These are phyloP conservation scores for Xylaria longipes DNA, from an alignment of 495 filamentous ascomycete genomes.

Conservation along the genomic window DNA sequence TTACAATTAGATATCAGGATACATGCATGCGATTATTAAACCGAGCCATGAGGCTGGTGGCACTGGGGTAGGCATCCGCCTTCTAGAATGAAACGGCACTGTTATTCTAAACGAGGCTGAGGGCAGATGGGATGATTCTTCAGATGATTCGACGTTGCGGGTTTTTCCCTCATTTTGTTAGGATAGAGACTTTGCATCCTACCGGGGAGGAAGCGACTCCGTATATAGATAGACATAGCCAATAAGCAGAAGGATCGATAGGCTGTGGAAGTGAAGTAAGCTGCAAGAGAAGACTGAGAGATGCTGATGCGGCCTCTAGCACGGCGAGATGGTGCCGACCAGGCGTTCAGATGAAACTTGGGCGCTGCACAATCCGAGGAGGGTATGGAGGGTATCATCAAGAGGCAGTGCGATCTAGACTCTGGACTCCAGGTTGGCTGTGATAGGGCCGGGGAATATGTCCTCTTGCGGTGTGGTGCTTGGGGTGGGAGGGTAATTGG, in stretches of 20 bases:
- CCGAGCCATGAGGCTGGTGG: conserved; percentile 17
- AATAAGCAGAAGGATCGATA: conserved; percentile 15
- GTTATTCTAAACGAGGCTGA: conserved; percentile 23
- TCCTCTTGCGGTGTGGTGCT: not conserved
- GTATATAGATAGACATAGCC: conserved; percentile 16
- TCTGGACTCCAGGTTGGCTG: not conserved
- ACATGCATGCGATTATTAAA: conserved; percentile 13
- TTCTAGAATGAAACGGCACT: conserved; percentile 26
- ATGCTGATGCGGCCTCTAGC: conserved; percentile 32
- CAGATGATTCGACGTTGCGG: conserved; percentile 26
- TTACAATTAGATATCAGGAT: conserved; percentile 20
- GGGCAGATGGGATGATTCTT: conserved; percentile 20
- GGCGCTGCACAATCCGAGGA: conserved; percentile 31
- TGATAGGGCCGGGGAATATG: conserved; percentile 18
- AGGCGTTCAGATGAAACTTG: conserved; percentile 38
- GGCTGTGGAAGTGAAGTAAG: conserved; percentile 23
- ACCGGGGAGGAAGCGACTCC: conserved; percentile 14
- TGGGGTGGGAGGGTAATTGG: not conserved
- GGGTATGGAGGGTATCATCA: conserved; percentile 40
- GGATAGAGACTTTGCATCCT: conserved; percentile 31
- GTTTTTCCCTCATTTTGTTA: conserved; percentile 12
- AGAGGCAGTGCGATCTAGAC: conserved; percentile 25
- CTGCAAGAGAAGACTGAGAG: conserved; percentile 26
- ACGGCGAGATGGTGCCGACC: conserved; percentile 29
- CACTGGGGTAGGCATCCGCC: not conserved